Conservation (phyloP, 345 rosid genomes). For the Aegle marmelos region DNA sequence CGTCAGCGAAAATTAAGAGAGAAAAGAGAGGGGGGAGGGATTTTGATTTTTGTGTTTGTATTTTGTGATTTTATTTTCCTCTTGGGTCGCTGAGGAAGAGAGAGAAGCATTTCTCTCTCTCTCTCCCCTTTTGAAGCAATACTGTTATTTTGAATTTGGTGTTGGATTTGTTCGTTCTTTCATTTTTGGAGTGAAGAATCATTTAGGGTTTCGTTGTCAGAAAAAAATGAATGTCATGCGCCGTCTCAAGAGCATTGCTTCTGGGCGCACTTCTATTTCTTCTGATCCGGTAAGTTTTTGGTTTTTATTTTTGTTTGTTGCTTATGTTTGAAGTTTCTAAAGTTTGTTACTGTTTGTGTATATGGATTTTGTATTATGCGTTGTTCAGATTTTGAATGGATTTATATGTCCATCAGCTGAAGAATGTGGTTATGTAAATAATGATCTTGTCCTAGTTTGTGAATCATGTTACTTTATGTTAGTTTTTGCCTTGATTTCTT, state of each 20-base stretch:
- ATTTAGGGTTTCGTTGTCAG: constrained; percentile 25
- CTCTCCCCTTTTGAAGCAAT: constrained; percentile 34
- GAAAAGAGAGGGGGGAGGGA: constrained; percentile 1
- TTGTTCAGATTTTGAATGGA: neutral
- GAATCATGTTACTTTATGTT: neutral
- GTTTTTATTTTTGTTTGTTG: neutral
- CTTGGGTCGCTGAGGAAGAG: constrained; percentile 32
- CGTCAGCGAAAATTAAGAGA: constrained; percentile 13
- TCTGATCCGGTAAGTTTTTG: constrained; percentile 67
- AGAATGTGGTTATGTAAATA: neutral
- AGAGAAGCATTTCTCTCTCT: constrained; percentile 26
- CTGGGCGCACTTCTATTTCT: constrained; percentile 78
- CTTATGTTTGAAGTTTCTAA: neutral
- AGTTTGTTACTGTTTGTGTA: neutral
- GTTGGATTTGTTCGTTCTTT: neutral
- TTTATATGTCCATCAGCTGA: constrained; percentile 10
- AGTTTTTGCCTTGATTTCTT: neutral
- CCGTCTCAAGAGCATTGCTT: constrained; percentile 93
- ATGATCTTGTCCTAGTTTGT: constrained; percentile 2
- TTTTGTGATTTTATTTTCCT: neutral
- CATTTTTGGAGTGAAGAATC: constrained; percentile 7
- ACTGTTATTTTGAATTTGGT: neutral
- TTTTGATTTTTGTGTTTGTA: constrained; percentile 12
- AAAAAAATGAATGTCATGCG: constrained; percentile 89
- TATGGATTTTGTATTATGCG: neutral